phyloP scores from a whole-genome alignment of 2,329 filamentous ascomycete genomes.

The Phaeosphaeria sp. region DNA sequence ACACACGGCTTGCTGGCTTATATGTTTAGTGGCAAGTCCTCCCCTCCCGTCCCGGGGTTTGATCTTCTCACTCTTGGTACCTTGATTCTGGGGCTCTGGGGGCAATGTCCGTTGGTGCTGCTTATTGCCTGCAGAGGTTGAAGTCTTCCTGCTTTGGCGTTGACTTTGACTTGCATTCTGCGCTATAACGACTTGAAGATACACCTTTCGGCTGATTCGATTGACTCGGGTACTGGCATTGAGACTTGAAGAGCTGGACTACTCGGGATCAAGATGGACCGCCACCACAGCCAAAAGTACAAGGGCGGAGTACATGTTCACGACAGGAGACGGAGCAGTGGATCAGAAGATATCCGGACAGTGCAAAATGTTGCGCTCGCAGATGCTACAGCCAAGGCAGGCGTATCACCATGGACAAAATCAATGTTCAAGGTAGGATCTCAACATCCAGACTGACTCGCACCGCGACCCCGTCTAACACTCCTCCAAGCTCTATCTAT shows the following conservation, averaged over 20 bases:
- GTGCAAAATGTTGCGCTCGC: conserved; percentile 56
- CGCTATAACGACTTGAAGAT: not conserved
- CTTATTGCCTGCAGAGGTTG: not conserved
- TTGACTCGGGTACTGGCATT: not conserved
- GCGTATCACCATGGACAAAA: conserved; percentile 48
- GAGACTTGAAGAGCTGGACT: not conserved
- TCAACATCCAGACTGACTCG: not conserved
- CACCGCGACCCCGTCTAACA: not conserved
- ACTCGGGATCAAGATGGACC: conserved; percentile 10
- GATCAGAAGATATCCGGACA: conserved; percentile 32
- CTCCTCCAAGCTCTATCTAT: conserved; percentile 47
- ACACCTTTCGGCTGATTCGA: not conserved
- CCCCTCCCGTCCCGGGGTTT: not conserved
- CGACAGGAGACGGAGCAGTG: conserved; percentile 25
- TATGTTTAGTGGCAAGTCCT: not conserved
- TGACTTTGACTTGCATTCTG: not conserved
- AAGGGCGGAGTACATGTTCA: conserved; percentile 22
- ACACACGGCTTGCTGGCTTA: not conserved
- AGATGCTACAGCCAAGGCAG: conserved; percentile 55
- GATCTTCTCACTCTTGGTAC: not conserved
- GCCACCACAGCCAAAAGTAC: conserved; percentile 7
- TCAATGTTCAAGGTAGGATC: conserved; percentile 53
- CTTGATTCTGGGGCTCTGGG: not conserved
- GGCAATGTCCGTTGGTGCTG: not conserved
- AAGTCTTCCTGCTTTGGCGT: not conserved